Base-by-base conservation (phyloP, 2,329 filamentous ascomycete genomes). In the Microdochium paspali region DNA sequence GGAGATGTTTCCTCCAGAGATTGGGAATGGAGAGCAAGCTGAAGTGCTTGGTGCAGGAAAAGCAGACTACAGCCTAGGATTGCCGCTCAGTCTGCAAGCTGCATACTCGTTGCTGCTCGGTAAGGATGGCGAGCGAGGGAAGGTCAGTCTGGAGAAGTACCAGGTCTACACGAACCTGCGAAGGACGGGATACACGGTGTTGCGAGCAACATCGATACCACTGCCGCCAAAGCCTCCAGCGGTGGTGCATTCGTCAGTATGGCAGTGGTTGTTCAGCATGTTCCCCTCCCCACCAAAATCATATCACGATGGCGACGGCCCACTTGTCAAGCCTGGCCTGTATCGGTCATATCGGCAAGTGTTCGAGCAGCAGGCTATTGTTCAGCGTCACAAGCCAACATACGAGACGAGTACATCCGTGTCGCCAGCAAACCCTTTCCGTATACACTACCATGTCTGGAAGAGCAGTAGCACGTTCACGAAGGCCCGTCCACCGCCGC, bases 71-170 rank as follows among this genome's bases (percentile, higher is more conserved):
- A 77, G 82, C 6, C 68, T 75, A 3, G 85, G 85, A 0, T 65
- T 93, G n/a, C 90, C 91, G 0, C 83, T 98, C 72, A 95, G 87
- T 64, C 68, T 97, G 32, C 88, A 97, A 64, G 90, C 87, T 5
- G 90, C 90, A 0, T 97, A 97, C 69, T 80, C 90, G 4, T 77
- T 89, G 21, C 82, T 95, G 46, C 77, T 95, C 53, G 89, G 89
- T 1, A 71, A 78, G 23, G 84, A 87, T 44, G 76, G 70, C 4
- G 76, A 81, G 51, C 64, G 67, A 39, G 79, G 80, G 30, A 82
- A 78, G 62, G 67, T 81, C 25, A 73, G 74, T 10, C 70, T 96
- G 50, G 88, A 94, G 55, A 82, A 88, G 58, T 97, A 89, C 57
- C 87, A 86, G 45, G 91, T 97, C 24, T 98, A 90, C 63, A 78